Conservation (phyloP, 2,329 filamentous ascomycete species). For the Elsinoe batatas region DNA sequence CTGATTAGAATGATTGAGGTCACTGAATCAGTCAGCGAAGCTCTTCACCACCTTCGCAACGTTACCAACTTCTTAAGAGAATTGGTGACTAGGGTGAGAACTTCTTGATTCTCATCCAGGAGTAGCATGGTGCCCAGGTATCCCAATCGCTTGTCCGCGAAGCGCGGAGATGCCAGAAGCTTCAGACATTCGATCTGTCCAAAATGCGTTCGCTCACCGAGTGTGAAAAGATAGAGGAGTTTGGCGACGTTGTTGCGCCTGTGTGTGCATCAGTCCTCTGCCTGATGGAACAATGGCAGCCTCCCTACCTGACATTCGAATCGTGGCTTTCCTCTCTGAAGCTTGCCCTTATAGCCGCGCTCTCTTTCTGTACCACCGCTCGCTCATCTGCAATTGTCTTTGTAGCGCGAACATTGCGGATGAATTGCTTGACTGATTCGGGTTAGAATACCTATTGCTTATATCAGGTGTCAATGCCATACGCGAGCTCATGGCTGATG, state of each 20-base stretch:
- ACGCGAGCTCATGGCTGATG: conserved; percentile 46
- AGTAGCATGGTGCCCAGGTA: conserved; percentile 94
- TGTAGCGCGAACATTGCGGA: conserved; percentile 94
- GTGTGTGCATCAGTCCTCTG: conserved; percentile 16
- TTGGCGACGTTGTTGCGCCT: conserved; percentile 99
- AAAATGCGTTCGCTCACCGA: conserved; percentile 95
- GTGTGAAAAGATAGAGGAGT: conserved; percentile 92
- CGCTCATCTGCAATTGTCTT: conserved; percentile 99
- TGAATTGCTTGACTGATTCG: conserved; percentile 89
- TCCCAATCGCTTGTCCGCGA: conserved; percentile 92
- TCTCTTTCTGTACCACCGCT: conserved; percentile 97
- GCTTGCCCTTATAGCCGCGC: conserved; percentile 90
- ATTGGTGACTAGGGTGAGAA: conserved; percentile 92
- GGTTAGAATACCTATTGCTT: conserved; percentile 16
- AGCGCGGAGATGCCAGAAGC: conserved; percentile 88
- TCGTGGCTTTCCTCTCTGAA: conserved; percentile 96
- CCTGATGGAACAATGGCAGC: too few relatives aligned
- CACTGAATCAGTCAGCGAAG: conserved; percentile 45
- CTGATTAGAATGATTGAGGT: conserved; percentile 93
- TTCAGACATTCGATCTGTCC: conserved; percentile 99
- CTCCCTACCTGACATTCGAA: conserved; percentile 68
- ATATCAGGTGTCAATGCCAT: conserved; percentile 24
- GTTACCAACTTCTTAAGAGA: conserved; percentile 86
- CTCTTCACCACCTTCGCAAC: neutral
- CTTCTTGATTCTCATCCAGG: conserved; percentile 96